Evolutionary conservation across 768 basidiomycete species (phyloP).

Genomic region (Imleria badia): DNA sequence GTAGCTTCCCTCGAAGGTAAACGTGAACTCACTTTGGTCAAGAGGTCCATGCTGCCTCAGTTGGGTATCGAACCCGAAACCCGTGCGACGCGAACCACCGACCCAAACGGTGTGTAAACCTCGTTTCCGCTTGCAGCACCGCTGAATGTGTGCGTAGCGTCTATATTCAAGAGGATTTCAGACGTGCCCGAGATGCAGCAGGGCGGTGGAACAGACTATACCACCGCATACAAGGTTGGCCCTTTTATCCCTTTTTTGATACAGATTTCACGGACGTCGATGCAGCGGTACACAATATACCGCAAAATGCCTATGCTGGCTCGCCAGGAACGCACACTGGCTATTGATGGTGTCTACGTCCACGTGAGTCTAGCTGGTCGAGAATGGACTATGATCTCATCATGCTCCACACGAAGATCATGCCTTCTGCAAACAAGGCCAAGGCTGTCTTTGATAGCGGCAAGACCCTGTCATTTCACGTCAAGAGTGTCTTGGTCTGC

Average conservation of each 20-base stretch:
- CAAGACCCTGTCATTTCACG: conserved; percentile 90
- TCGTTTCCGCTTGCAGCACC: not conserved
- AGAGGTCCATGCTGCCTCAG: conserved; percentile 69
- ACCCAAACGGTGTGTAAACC: conserved; percentile 78
- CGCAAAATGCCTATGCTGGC: conserved; percentile 95
- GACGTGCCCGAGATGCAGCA: conserved; percentile 58
- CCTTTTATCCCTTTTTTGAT: not conserved
- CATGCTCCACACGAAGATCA: conserved; percentile 54
- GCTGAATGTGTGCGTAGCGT: conserved; percentile 49
- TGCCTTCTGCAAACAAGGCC: conserved; percentile 78
- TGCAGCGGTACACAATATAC: conserved; percentile 86
- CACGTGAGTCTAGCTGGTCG: conserved; percentile 51
- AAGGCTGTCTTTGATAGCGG: conserved; percentile 85
- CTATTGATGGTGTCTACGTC: conserved; percentile 93
- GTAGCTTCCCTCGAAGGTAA: conserved; percentile 94
- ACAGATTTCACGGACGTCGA: not conserved
- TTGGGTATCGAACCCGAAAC: conserved; percentile 70
- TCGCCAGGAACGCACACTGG: conserved; percentile 85
- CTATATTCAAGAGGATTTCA: conserved; percentile 88
- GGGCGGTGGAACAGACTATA: conserved; percentile 70
- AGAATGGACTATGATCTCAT: conserved; percentile 7
- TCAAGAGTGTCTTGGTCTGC: conserved; percentile 81
- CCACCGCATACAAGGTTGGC: conserved; percentile 81
- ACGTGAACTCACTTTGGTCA: conserved; percentile 77
- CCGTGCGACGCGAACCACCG: conserved; percentile 69